These are phyloP conservation scores for Eutrema japonicum DNA, from an alignment of 345 rosid genomes.

Conservation along the genomic window DNA sequence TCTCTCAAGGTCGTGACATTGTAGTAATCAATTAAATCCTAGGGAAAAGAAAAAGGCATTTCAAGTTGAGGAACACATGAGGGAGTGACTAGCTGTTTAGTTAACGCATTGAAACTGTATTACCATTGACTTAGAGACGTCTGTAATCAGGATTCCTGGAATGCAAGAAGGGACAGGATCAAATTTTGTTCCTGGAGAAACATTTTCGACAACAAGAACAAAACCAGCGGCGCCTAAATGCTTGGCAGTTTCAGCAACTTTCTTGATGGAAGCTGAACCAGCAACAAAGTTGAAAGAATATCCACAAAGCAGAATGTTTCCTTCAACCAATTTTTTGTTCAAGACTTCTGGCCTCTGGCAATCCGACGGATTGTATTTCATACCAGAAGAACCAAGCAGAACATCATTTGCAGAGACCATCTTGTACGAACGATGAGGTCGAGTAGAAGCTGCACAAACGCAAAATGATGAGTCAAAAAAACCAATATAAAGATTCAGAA, in stretches of 20 bases:
- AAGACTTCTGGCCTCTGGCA: slow-evolving; percentile 95
- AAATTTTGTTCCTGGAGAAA: slow-evolving; percentile 91
- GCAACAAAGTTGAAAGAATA: slow-evolving; percentile 96
- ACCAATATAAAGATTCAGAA: not conserved
- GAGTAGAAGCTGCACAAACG: slow-evolving; percentile 82
- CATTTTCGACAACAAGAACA: slow-evolving; percentile 97
- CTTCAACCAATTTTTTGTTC: slow-evolving; percentile 81
- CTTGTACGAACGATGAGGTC: slow-evolving; percentile 65
- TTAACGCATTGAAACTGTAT: slow-evolving; percentile 7
- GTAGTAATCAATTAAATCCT: slow-evolving; percentile 97
- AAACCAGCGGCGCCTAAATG: slow-evolving; percentile 95
- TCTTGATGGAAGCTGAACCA: slow-evolving; percentile 94
- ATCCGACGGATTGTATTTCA: slow-evolving; percentile 82
- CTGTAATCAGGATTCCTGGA: slow-evolving; percentile 92
- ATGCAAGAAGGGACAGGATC: slow-evolving; percentile 88
- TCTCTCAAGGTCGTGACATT: slow-evolving; percentile 89
- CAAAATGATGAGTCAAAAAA: slow-evolving; percentile 11
- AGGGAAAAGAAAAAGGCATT: slow-evolving; percentile 5
- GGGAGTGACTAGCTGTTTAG: not conserved
- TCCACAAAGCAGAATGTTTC: slow-evolving; percentile 97
- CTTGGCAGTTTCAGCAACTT: slow-evolving; percentile 92
- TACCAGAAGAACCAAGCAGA: slow-evolving; percentile 72
- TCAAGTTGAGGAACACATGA: slow-evolving; percentile 10
- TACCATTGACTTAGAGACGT: slow-evolving; percentile 86
- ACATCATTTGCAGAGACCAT: slow-evolving; percentile 99